Evolutionary conservation across 2,329 filamentous ascomycete genomes (phyloP), one percentile per base, ranked within the genome.

Genomic region (Penicillium polonicum): DNA sequence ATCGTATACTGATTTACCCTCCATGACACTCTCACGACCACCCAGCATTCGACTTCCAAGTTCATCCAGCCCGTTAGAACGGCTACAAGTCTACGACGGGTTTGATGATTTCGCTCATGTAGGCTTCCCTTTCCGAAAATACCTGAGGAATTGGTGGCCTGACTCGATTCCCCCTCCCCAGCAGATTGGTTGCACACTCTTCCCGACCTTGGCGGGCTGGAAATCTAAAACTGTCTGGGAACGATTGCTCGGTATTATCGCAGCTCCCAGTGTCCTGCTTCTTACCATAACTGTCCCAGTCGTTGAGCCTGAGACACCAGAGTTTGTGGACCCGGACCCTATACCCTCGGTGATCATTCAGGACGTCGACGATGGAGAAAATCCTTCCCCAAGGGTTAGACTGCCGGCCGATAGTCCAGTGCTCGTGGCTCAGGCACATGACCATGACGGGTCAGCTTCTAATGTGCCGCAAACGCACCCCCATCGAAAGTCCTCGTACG

Each of bases 271-370:
- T 66, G 91, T 99, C 38, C 90, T 99, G 61, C 77, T 97, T 2
- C 81, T 99, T 4, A 93, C 93, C 0, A 86, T 94, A 46, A 99
- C 94, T 0, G 75, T 99, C 5, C 94, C 95, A 0, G 92, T 99
- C 0, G 90, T 96, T 6, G 93, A 97, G 67, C 84, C 84, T 1
- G 81, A 84, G 21, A 80, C 75, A 36, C 71, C 82, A 8, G 83
- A 85, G 13, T 75, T 79, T 3, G 75, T 75, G 5, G 72, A 67
- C 17, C 36, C 72, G 1, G 79, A 81, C 5, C 72, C 76, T 8
- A 69, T 72, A 17, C 58, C 65, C 10, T 60, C 67, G 9, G 62
- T 68, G 7, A 60, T 66, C n/a, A 59, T 69, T 49, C 61, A 68
- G 21, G 64, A 61, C 10, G 54, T 68, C 52, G 48, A 56, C 54